Evolutionary conservation across 192 early-diverging fungal genomes (phyloP).

Genomic region (Backusella westeae): DNA sequence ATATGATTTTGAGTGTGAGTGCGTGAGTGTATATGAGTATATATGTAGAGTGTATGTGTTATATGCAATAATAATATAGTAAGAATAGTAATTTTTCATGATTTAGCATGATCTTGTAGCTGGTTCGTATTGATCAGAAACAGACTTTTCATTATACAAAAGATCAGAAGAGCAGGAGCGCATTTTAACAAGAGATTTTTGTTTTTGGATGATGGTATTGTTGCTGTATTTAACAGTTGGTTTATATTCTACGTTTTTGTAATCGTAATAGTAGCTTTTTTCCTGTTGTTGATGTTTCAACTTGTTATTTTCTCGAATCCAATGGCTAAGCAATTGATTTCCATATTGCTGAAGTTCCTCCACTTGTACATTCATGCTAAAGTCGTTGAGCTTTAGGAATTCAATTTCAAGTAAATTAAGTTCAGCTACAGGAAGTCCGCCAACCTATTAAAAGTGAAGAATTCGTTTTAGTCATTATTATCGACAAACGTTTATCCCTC

Average conservation of each 20-base stretch:
- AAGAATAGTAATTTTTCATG: neutral
- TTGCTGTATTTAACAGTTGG: slow-evolving; percentile 5
- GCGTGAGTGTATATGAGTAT: neutral
- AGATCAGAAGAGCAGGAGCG: slow-evolving; percentile 8
- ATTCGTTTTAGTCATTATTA: neutral
- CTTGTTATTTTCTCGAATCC: slow-evolving; percentile 44
- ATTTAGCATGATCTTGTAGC: slow-evolving; percentile 1
- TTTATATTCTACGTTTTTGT: slow-evolving; percentile 11
- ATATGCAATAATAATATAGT: neutral
- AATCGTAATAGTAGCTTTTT: neutral
- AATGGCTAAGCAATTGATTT: slow-evolving; percentile 66
- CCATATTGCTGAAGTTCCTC: slow-evolving; percentile 85
- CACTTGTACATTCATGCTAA: slow-evolving; percentile 71
- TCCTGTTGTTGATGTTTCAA: neutral
- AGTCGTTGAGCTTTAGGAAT: slow-evolving; percentile 82
- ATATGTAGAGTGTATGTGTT: neutral
- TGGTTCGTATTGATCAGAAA: slow-evolving; percentile 10
- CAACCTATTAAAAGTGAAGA: slow-evolving; percentile 49
- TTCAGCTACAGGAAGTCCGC: slow-evolving; percentile 87
- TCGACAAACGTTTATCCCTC: neutral
- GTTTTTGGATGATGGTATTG: neutral
- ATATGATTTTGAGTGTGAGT: neutral
- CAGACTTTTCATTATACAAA: slow-evolving; percentile 1
- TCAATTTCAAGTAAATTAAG: slow-evolving; percentile 89
- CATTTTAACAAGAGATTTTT: neutral